These are phyloP conservation scores for Tephrocybe sp. DNA, from an alignment of 768 basidiomycete genomes.

Conservation along the genomic window DNA sequence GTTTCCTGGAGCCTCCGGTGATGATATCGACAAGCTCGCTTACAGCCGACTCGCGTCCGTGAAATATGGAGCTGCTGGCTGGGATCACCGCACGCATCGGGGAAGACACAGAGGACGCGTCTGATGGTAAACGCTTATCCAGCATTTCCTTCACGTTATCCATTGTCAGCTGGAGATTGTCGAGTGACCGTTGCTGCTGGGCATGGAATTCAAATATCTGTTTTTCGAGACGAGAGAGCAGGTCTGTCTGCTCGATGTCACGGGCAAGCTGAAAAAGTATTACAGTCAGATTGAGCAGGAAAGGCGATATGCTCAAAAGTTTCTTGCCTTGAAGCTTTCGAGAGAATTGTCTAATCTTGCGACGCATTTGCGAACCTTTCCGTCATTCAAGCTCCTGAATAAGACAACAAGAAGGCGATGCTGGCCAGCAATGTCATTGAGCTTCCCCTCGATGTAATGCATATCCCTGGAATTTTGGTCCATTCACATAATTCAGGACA, in stretches of 20 bases:
- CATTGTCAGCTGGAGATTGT: background rate
- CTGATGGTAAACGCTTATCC: background rate
- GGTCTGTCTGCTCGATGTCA: background rate
- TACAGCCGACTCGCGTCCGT: constrained; percentile 14
- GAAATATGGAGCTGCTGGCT: constrained; percentile 15
- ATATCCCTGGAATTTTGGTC: background rate
- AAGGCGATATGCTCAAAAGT: too few relatives aligned
- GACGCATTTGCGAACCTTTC: constrained; percentile 1
- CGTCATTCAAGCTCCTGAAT: background rate
- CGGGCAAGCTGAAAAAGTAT: background rate
- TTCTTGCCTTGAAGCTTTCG: constrained; percentile 4
- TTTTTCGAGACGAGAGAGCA: constrained; percentile 2
- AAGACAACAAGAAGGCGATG: background rate
- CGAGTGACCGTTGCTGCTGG: background rate
- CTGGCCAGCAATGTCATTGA: background rate
- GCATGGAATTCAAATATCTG: constrained; percentile 7
- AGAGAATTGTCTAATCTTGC: constrained; percentile 2
- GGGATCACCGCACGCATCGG: constrained; percentile 3
- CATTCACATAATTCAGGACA: background rate
- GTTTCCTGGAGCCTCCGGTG: background rate
- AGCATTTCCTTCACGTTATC: constrained; percentile 6
- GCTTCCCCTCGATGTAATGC: background rate
- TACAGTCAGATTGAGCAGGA: background rate
- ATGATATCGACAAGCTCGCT: constrained; percentile 15
- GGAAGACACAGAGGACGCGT: too few relatives aligned